These are phyloP conservation scores for Pseudogymnoascus sp. DNA, from an alignment of 2,329 filamentous ascomycete genomes.

Conservation along the genomic window DNA sequence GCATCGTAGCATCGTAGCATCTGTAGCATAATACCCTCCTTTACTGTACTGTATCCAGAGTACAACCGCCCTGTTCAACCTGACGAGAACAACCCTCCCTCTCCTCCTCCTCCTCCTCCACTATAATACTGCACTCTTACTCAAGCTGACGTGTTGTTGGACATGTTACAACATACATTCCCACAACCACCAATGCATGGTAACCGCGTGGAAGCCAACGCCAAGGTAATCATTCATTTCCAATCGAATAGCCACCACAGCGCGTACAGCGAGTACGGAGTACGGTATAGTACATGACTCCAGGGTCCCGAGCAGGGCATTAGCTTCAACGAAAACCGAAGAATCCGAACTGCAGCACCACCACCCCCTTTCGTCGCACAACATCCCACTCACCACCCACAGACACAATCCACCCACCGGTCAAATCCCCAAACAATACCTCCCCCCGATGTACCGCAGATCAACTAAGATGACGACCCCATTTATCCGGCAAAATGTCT, in stretches of 20 bases:
- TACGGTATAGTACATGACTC: no score
- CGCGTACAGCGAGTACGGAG: no score
- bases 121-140: neutral
- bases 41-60: neutral
- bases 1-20: no score
- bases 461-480: neutral
- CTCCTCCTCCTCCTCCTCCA: neutral
- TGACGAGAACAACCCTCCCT: neutral
- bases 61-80: neutral
- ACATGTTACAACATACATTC: no score
- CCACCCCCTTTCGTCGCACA: neutral
- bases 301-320: neutral
- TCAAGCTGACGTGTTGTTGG: neutral
- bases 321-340: neutral
- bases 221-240: neutral
- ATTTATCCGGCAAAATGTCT: neutral
- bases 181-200: no score
- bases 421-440: neutral
- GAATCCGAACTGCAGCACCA: neutral
- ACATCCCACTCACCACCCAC: neutral
- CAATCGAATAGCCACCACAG: neutral
- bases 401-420: neutral
- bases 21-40: no score
- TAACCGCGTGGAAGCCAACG: neutral
- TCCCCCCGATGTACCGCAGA: neutral